Base-by-base conservation (phyloP, 2,329 filamentous ascomycete species). In the Fusarium acutatum region DNA sequence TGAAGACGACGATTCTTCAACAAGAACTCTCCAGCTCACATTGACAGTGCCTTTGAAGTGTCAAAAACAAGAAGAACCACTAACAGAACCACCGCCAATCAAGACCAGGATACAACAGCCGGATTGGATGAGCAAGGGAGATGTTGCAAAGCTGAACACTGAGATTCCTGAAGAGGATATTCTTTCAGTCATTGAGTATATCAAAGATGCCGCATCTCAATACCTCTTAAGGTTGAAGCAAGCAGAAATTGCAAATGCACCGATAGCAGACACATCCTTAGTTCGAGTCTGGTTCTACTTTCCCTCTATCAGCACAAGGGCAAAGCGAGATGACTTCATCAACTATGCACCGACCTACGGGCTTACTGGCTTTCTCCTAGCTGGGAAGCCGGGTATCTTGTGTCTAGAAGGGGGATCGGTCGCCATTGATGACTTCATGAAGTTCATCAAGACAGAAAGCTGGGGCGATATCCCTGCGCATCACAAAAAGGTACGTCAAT, bases 251-350 rank as follows among this genome's bases (percentile, higher is more conserved):
- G 17, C 17, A 20, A 52, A 47, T 4, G 7, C 32, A 1, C 26
- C 26, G 20, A 38, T 17, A 5, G 12, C 52, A 26, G 67, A 72
- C 8, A 75, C 64, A 0, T 77, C 83, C 0, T 74, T 87, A 2
- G 84, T 88, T 7, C 82, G 89, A 14, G 88, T 88, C 2, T 91
- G 89, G 89, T 91, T 91, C 75, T 91, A 91, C 79, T 90, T 91
- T 69, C 89, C 89, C 0, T 90, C 88, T 3, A 86, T 91, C 60
- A 88, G 86, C 44, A 91, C 89, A 0, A 86, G 89, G 7, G 84
- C 85, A 50, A 91, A 91, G 74, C 83, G 89, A 52, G 84, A 88
- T 71, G 88, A 91, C 71, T 80, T 91, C 46, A 85, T 91, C 49
- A 84, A 83, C 61, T 80, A 88, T 63, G 88, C 88, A 0, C 86